Percentiles rank a stretch among this genome's conserved stretches.
Evolutionary conservation across 306 rosid species (phyloP).

Genomic region (Citrullus amarus): DNA sequence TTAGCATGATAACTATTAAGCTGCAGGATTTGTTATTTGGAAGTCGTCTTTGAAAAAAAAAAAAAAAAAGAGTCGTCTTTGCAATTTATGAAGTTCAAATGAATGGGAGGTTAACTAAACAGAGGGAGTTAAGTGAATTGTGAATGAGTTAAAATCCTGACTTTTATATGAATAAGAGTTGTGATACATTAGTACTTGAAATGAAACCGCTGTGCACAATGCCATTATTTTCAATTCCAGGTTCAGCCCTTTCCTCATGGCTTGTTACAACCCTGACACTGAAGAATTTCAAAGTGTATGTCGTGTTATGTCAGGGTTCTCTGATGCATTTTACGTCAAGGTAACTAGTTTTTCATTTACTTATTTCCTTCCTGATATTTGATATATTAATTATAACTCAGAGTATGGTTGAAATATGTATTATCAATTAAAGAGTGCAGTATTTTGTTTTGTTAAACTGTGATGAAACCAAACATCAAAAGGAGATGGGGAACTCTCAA

Average conservation of each 20-base stretch:
- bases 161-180: neutral
- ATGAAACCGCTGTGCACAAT: neutral
- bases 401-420: neutral
- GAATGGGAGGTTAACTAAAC: neutral
- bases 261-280: slow-evolving; percentile 75
- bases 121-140: neutral
- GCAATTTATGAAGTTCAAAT: neutral
- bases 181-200: neutral
- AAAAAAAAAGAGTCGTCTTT: neutral
- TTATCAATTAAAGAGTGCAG: neutral
- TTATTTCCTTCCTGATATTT: neutral
- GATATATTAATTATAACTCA: neutral
- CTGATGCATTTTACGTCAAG: slow-evolving; percentile 75
- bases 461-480: neutral
- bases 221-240: slow-evolving; percentile 24
- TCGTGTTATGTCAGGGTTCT: slow-evolving; percentile 92
- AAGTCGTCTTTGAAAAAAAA: neutral
- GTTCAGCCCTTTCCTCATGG: slow-evolving; percentile 95
- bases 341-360: slow-evolving; percentile 16
- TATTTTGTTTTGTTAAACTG: neutral
- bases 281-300: slow-evolving; percentile 90
- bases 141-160: neutral
- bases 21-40: neutral
- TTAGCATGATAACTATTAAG: no score
- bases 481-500: no score